Base-by-base conservation (phyloP, 176 grass and related monocot species). In the Microstegium vimineum region DNA sequence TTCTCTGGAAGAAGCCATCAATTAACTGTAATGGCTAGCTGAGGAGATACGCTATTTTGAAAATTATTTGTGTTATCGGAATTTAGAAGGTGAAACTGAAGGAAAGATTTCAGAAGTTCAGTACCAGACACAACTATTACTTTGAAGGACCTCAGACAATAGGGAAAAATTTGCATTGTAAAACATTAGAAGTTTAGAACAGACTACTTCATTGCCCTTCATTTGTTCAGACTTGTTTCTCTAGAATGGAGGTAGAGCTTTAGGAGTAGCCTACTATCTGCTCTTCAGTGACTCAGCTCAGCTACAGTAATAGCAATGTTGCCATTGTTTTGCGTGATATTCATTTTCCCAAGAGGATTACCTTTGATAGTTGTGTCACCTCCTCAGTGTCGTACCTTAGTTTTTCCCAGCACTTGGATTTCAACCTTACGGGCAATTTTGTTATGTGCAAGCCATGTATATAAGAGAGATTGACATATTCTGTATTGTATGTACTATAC, bases 351-450 rank as follows among this genome's bases (percentile, higher is more conserved):
- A 34, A 37, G 63, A 45, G 36, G 57, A 40, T 69, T 57, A 42
- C 40, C 40, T n/a, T n/a, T n/a, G n/a, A n/a, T n/a, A n/a, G n/a
- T n/a, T n/a, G n/a, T n/a, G n/a, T n/a, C n/a, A n/a, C n/a, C n/a
- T n/a, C n/a, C n/a, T 42, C 10, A 42, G 11, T 42, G 80, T 6
- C 6, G 12, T 64, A 80, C 10, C 59, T 64, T 45, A 65, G 72
- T 22, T 28, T 46, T 46, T 46, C 0, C 4, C 14, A 18, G 37
- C 9, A 22, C 42, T 4, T 33, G 11, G 0, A 63, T 60, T 54
- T 41, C 46, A 46, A 27, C 66, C 57, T 45, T 30, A 70, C 22
- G 16, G 61, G 62, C 40, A 45, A 63, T 83, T 86, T 84, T 76
- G 49, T 81, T 80, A 52, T 13, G 59, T 74, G 37, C 46, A 74